These are phyloP conservation scores for Fraxinus quadrangulata DNA, from an alignment of 257 asterid genomes.

Conservation along the genomic window DNA sequence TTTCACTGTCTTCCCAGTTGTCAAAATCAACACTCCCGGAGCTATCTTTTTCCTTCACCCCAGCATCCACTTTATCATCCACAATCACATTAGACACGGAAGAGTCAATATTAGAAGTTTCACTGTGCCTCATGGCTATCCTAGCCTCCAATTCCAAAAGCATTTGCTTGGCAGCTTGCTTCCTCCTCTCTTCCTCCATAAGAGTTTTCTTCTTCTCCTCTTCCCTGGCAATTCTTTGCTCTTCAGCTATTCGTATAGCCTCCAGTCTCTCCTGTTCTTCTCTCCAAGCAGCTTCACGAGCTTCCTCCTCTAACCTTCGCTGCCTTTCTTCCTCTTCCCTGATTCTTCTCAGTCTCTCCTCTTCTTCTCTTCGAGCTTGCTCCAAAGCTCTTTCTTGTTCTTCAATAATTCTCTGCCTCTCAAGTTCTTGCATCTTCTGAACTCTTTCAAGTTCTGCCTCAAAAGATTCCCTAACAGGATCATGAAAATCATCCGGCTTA, in stretches of 20 bases:
- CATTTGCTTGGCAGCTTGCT: conserved; percentile 86
- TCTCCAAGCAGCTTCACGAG: conserved; percentile 92
- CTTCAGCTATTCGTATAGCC: conserved; percentile 76
- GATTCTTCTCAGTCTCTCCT: conserved; percentile 73
- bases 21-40: conserved; percentile 53
- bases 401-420: conserved; percentile 70
- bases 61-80: conserved; percentile 52
- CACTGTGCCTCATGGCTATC: conserved; percentile 79
- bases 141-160: conserved; percentile 89
- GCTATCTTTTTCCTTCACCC: conserved; percentile 47
- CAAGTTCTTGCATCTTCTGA: conserved; percentile 95
- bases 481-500: conserved; percentile 68
- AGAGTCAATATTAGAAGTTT: conserved; percentile 41
- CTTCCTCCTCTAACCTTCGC: conserved; percentile 77
- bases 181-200: conserved; percentile 94
- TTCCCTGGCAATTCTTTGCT: conserved; percentile 76
- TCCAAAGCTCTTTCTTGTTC: conserved; percentile 93
- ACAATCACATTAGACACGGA: conserved; percentile 30
- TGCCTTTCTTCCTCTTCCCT: conserved; percentile 80
- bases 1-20: conserved; percentile 87
- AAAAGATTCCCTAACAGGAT: conserved; percentile 91
- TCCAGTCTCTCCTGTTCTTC: conserved; percentile 84
- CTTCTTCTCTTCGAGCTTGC: conserved; percentile 82
- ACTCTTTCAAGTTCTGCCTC: conserved; percentile 99
- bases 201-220: conserved; percentile 71